Percentiles rank a stretch among this genome's conserved stretches.
Conservation (phyloP, 345 rosid genomes). For the Conringia planisiliqua region DNA sequence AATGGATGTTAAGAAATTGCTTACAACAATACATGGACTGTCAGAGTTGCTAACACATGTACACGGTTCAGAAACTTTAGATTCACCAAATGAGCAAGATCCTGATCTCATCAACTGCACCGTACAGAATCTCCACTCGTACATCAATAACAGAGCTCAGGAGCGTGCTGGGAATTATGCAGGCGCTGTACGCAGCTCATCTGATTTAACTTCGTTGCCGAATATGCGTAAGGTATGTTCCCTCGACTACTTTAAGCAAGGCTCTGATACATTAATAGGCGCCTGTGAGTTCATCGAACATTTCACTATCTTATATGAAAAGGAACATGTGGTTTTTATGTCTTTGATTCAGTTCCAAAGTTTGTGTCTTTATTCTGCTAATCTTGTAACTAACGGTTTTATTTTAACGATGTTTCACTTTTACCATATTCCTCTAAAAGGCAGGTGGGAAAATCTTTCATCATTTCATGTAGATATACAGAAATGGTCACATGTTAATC, state of each 20-base stretch:
- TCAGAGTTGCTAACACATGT: conserved; percentile 43
- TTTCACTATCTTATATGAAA: background rate
- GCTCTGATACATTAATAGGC: background rate
- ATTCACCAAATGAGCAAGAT: conserved; percentile 36
- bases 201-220: conserved; percentile 14
- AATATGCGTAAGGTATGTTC: conserved; percentile 40
- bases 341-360: background rate
- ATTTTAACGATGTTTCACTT: background rate
- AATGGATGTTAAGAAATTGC: conserved; percentile 38
- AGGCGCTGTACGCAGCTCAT: conserved; percentile 13
- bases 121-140: conserved; percentile 43
- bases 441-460: background rate
- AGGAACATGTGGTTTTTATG: background rate
- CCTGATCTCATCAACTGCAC: conserved; percentile 38
- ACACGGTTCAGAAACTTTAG: conserved; percentile 34
- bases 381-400: background rate
- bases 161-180: conserved; percentile 24
- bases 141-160: conserved; percentile 23
- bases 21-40: conserved; percentile 41
- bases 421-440: background rate
- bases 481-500: background rate
- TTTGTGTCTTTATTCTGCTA: background rate
- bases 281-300: background rate
- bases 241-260: background rate
- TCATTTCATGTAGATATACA: background rate